These are phyloP conservation scores for Phytophthora pistaciae DNA, from an alignment of 352 stramenopile species.

Conservation along the genomic window DNA sequence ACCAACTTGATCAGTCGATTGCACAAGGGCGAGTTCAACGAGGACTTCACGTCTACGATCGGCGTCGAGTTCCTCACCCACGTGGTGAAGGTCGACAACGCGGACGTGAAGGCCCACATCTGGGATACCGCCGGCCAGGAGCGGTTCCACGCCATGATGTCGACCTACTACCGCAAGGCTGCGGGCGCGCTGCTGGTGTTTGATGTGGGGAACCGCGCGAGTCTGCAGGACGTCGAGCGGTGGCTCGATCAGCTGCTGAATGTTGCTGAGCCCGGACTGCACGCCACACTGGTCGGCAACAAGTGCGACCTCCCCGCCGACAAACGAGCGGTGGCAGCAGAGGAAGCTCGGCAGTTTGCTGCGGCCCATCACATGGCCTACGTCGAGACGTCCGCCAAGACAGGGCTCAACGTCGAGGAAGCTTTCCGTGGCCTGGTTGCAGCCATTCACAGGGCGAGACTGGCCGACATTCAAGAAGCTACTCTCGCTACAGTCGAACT, in stretches of 20 bases:
- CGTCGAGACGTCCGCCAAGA: conserved; percentile 87
- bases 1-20: conserved; percentile 85
- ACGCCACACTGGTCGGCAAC: conserved; percentile 78
- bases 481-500: conserved; percentile 49
- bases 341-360: conserved; percentile 78
- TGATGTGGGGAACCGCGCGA: conserved; percentile 68
- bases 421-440: conserved; percentile 70
- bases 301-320: conserved; percentile 66
- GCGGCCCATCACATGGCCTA: conserved; percentile 77
- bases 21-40: conserved; percentile 86
- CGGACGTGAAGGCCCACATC: conserved; percentile 87
- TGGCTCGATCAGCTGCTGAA: conserved; percentile 84
- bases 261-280: conserved; percentile 73
- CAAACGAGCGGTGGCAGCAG: conserved; percentile 56
- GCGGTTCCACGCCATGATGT: conserved; percentile 91
- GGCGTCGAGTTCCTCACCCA: conserved; percentile 92
- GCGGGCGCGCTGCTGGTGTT: conserved; percentile 84
- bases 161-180: conserved; percentile 90
- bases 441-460: conserved; percentile 59
- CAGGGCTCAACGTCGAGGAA: conserved; percentile 65
- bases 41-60: conserved; percentile 87
- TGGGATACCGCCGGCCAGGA: conserved; percentile 91
- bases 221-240: conserved; percentile 61
- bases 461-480: conserved; percentile 38
- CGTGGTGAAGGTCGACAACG: conserved; percentile 68